Percentiles rank a stretch among this genome's conserved stretches.
These are phyloP conservation scores for Phytopythium mirpurense DNA, from an alignment of 352 stramenopile species.

Conservation along the genomic window DNA sequence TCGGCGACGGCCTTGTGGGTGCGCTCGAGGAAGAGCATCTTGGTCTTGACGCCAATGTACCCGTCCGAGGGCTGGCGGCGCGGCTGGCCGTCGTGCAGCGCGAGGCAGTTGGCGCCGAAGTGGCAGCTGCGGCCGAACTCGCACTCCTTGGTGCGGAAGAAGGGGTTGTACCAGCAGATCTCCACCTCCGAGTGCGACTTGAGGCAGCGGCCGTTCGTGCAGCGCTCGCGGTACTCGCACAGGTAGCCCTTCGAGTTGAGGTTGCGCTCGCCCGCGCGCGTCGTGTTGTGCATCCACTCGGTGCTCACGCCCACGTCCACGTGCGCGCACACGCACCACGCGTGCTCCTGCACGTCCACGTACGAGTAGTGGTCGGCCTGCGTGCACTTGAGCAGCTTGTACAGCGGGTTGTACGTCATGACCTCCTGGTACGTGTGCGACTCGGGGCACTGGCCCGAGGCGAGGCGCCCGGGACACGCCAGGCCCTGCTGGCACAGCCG, in stretches of 20 bases:
- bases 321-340: constrained; percentile 38
- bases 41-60: constrained; percentile 24
- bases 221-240: constrained; percentile 23
- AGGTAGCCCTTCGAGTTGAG: constrained; percentile 21
- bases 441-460: constrained; percentile 13
- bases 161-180: constrained; percentile 50
- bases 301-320: constrained; percentile 34
- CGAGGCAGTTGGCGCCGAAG: constrained; percentile 8
- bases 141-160: constrained; percentile 37
- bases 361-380: constrained; percentile 39
- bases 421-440: constrained; percentile 47
- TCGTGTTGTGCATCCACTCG: constrained; percentile 31
- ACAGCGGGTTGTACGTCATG: constrained; percentile 49
- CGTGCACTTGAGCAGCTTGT: constrained; percentile 38
- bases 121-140: constrained; percentile 23
- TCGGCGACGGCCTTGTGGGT: constrained; percentile 33
- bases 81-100: constrained; percentile 9
- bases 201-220: constrained; percentile 27
- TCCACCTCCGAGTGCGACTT: constrained; percentile 42
- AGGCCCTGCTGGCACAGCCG: constrained; percentile 25
- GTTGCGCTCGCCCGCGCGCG: constrained; percentile 6
- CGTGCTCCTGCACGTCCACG: constrained; percentile 31
- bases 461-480: constrained; percentile 16
- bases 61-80: constrained; percentile 28
- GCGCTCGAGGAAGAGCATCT: constrained; percentile 39